These are phyloP conservation scores for Kodamaea kakaduensis DNA, from an alignment of 805 yeast genomes.

Conservation along the genomic window DNA sequence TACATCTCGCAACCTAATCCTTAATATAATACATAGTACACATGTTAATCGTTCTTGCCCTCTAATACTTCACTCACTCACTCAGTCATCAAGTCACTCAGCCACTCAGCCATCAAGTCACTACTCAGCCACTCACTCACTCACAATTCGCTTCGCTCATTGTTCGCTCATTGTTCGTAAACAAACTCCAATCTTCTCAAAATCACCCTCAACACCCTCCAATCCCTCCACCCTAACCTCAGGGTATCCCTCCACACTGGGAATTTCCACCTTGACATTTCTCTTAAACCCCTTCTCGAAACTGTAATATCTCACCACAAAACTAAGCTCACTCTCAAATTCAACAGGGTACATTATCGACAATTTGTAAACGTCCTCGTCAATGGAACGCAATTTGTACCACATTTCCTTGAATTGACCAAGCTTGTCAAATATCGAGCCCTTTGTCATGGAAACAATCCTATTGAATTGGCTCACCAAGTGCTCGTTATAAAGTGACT, in stretches of 20 bases:
- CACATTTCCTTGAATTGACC: constrained; percentile 16
- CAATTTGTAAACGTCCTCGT: constrained; percentile 28
- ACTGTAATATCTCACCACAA: constrained; percentile 17
- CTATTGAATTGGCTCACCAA: neutral
- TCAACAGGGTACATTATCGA: constrained; percentile 27
- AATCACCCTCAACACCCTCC: constrained; percentile 2
- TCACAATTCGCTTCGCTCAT: too few species aligned
- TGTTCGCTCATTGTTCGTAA: too few species aligned
- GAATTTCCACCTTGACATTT: constrained; percentile 6
- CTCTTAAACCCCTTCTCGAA: constrained; percentile 14
- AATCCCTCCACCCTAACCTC: neutral
- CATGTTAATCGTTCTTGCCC: neutral
- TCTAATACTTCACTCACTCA: too few species aligned
- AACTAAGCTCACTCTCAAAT: constrained; percentile 10
- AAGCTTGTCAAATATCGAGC: constrained; percentile 11
- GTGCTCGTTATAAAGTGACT: neutral
- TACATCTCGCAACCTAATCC: too few species aligned
- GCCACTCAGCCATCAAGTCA: too few species aligned
- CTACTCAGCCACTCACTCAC: too few species aligned
- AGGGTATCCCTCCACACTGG: constrained; percentile 3
- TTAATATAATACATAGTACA: constrained; percentile 3
- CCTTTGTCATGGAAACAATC: neutral
- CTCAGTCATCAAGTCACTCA: too few species aligned
- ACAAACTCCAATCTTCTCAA: neutral
- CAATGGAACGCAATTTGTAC: constrained; percentile 20